These are phyloP conservation scores for Colletotrichum zoysiae DNA, from an alignment of 2,329 filamentous ascomycete genomes.

Conservation along the genomic window DNA sequence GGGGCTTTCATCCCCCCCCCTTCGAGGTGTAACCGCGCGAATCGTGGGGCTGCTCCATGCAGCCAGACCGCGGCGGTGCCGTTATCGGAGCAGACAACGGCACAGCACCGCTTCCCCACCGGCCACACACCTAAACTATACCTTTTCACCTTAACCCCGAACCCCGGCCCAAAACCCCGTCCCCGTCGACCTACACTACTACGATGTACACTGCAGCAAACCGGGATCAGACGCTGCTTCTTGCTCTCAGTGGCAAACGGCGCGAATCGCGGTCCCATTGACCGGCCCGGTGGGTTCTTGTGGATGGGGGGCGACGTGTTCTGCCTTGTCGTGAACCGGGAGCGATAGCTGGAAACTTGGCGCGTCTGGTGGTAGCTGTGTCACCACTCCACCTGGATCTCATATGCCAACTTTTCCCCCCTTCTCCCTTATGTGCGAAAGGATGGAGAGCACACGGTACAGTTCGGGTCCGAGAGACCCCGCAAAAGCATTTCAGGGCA, in stretches of 20 bases:
- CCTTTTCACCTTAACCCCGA: too few relatives aligned
- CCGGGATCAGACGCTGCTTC: slow-evolving; percentile 3
- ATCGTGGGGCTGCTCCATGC: background rate
- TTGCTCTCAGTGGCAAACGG: background rate
- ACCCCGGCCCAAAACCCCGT: too few relatives aligned
- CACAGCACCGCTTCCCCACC: background rate
- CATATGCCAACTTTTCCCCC: background rate
- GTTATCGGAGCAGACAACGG: slow-evolving; percentile 13
- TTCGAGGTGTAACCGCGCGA: slow-evolving; percentile 1
- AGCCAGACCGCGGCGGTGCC: slow-evolving; percentile 1
- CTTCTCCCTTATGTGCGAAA: background rate
- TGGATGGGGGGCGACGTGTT: background rate
- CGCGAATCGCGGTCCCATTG: slow-evolving; percentile 4
- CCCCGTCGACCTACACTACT: background rate
- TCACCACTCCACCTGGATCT: background rate
- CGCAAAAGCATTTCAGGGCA: background rate
- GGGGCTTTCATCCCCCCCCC: background rate
- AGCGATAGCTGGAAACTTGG: background rate
- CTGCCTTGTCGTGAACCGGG: background rate
- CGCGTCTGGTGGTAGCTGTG: background rate
- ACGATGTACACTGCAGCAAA: too few relatives aligned
- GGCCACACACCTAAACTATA: too few relatives aligned
- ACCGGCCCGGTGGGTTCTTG: slow-evolving; percentile 6
- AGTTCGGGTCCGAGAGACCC: background rate
- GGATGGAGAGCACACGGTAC: background rate